phyloP scores from a whole-genome alignment of 2,329 filamentous ascomycete genomes.

The Raffaelea arxii region DNA sequence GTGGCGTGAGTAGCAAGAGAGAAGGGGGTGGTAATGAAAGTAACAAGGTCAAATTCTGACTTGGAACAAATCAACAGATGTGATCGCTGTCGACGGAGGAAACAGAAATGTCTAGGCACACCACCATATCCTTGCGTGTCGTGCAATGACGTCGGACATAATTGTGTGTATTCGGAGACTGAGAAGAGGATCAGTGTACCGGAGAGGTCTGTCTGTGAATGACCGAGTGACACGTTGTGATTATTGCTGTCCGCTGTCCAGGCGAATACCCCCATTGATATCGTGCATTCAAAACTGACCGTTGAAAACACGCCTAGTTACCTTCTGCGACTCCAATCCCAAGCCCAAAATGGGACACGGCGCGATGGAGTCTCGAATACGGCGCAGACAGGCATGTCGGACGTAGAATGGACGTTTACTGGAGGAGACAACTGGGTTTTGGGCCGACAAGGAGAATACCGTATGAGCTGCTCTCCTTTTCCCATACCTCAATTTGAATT shows the following conservation, averaged over 20 bases:
- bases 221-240: too few relatives aligned
- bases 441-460: slow-evolving; percentile 1
- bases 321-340: slow-evolving; percentile 1
- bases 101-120: slow-evolving; percentile 2
- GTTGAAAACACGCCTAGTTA: too few relatives aligned
- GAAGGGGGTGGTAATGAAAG: too few relatives aligned
- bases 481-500: too few relatives aligned
- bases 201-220: too few relatives aligned
- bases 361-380: slow-evolving; percentile 5
- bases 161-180: slow-evolving; percentile 1
- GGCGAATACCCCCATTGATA: too few relatives aligned
- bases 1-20: slow-evolving; percentile 2
- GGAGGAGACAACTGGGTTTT: slow-evolving; percentile 4
- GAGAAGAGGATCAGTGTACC: slow-evolving; percentile 4
- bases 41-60: too few relatives aligned
- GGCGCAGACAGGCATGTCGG: slow-evolving; percentile 7
- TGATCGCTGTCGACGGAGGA: slow-evolving; percentile 2
- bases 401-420: slow-evolving; percentile 3
- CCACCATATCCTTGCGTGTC: slow-evolving; percentile 2
- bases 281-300: too few relatives aligned
- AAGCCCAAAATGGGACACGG: background rate
- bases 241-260: too few relatives aligned
- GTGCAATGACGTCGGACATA: slow-evolving; percentile 1
- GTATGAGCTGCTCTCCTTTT: too few relatives aligned
- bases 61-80: background rate